phyloP scores from a whole-genome alignment of 257 asterid genomes.

The Eustoma russellianum region DNA sequence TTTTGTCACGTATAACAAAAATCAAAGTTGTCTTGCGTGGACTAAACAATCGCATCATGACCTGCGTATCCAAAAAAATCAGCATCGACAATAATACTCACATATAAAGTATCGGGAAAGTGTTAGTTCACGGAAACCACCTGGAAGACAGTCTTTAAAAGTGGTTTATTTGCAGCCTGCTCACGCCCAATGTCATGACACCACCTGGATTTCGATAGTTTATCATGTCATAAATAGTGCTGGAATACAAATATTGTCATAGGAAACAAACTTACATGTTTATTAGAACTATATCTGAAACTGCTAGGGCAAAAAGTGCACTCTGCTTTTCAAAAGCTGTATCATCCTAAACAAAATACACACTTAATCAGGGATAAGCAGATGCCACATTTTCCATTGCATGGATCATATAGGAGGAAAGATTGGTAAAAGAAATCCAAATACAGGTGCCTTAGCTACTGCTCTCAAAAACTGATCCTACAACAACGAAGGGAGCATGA shows the following conservation, averaged over 20 bases:
- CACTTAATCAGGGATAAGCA: constrained; percentile 7
- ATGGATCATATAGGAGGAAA: not conserved
- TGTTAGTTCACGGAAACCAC: constrained; percentile 19
- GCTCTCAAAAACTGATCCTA: no score
- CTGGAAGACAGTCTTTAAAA: constrained; percentile 93
- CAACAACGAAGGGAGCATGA: no score
- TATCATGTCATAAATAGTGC: no score
- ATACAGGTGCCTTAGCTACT: no score
- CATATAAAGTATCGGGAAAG: not conserved
- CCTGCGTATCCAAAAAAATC: constrained; percentile 35
- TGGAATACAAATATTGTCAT: not conserved
- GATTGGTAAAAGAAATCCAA: no score
- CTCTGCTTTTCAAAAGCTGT: constrained; percentile 97
- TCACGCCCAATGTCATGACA: constrained; percentile 99
- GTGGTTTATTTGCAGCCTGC: constrained; percentile 97
- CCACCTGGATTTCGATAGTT: constrained; percentile 56
- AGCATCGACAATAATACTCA: no score
- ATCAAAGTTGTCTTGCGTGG: constrained; percentile 91
- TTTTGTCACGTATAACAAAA: constrained; percentile 97
- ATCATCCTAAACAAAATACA: constrained; percentile 53
- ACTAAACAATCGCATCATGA: constrained; percentile 91
- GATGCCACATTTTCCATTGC: constrained; percentile 4
- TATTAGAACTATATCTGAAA: constrained; percentile 91
- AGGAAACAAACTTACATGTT: constrained; percentile 63
- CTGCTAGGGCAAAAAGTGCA: constrained; percentile 97